These are phyloP conservation scores for Plasmodium reichenowi DNA, from an alignment of 169 alveolate genomes.

Conservation along the genomic window DNA sequence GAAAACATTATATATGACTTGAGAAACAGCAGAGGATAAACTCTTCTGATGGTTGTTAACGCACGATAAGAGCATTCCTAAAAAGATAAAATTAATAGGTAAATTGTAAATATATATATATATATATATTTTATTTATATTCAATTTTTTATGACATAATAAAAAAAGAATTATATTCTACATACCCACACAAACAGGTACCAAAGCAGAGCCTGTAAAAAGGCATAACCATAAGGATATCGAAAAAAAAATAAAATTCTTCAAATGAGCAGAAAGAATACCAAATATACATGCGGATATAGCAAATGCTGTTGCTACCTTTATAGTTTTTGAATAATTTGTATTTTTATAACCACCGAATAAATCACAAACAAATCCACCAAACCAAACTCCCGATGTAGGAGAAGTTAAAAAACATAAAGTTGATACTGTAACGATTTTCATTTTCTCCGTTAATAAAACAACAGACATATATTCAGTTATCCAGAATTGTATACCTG, in stretches of 20 bases:
- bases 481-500: constrained; percentile 93
- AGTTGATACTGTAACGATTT: constrained; percentile 85
- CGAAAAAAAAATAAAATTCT: constrained; percentile 77
- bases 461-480: constrained; percentile 88
- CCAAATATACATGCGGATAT: constrained; percentile 81
- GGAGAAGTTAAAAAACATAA: constrained; percentile 90
- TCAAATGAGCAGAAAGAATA: constrained; percentile 79
- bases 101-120: background rate
- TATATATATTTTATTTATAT: background rate
- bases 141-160: background rate
- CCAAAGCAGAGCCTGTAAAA: constrained; percentile 87
- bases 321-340: constrained; percentile 82
- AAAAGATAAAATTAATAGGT: constrained; percentile 2
- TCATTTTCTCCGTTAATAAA: constrained; percentile 81
- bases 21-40: constrained; percentile 84
- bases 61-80: constrained; percentile 78
- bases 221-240: constrained; percentile 85
- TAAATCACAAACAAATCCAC: constrained; percentile 88
- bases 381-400: constrained; percentile 88
- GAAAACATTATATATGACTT: constrained; percentile 80
- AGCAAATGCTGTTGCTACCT: constrained; percentile 87
- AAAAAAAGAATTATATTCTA: background rate
- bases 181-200: constrained; percentile 87
- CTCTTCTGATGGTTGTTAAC: constrained; percentile 82
- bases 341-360: constrained; percentile 88